Evolutionary conservation across 2,329 filamentous ascomycete genomes (phyloP).

Genomic region (Samsoniella hepiali): DNA sequence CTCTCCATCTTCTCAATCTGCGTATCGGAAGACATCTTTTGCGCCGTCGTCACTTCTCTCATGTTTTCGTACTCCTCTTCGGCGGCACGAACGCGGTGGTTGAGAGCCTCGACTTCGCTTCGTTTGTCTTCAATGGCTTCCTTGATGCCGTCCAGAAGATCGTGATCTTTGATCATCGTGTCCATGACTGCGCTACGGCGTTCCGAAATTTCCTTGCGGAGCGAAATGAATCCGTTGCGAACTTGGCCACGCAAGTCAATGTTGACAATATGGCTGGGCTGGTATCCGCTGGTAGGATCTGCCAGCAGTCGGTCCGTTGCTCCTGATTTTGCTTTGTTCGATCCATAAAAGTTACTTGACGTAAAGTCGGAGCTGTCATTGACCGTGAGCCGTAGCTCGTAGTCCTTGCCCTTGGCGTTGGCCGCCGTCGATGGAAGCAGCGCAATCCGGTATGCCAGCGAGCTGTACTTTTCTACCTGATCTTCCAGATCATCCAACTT

Average conservation of each 20-base stretch:
- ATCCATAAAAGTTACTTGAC: slow-evolving; percentile 53
- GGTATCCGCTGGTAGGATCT: slow-evolving; percentile 81
- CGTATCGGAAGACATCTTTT: slow-evolving; percentile 83
- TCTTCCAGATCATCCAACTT: slow-evolving; percentile 92
- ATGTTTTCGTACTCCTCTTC: slow-evolving; percentile 94
- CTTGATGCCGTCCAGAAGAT: slow-evolving; percentile 89
- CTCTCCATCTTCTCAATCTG: slow-evolving; percentile 99
- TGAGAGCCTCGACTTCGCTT: slow-evolving; percentile 85
- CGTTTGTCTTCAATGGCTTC: slow-evolving; percentile 96
- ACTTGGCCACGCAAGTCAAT: slow-evolving; percentile 81
- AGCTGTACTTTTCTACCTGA: slow-evolving; percentile 88
- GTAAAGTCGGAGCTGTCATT: slow-evolving; percentile 76
- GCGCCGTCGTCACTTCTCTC: slow-evolving; percentile 78
- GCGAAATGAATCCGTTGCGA: slow-evolving; percentile 70
- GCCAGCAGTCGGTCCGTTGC: slow-evolving; percentile 73
- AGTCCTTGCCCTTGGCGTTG: slow-evolving; percentile 81
- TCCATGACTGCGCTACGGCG: slow-evolving; percentile 78
- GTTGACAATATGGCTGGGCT: slow-evolving; percentile 83
- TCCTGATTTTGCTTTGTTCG: slow-evolving; percentile 31
- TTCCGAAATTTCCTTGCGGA: slow-evolving; percentile 92
- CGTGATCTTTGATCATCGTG: slow-evolving; percentile 89
- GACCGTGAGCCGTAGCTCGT: slow-evolving; percentile 80
- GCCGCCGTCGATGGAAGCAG: slow-evolving; percentile 80
- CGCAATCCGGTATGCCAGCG: slow-evolving; percentile 87
- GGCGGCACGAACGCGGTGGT: slow-evolving; percentile 81